Evolutionary conservation across 345 rosid species (phyloP).

Genomic region (Salix exigua): DNA sequence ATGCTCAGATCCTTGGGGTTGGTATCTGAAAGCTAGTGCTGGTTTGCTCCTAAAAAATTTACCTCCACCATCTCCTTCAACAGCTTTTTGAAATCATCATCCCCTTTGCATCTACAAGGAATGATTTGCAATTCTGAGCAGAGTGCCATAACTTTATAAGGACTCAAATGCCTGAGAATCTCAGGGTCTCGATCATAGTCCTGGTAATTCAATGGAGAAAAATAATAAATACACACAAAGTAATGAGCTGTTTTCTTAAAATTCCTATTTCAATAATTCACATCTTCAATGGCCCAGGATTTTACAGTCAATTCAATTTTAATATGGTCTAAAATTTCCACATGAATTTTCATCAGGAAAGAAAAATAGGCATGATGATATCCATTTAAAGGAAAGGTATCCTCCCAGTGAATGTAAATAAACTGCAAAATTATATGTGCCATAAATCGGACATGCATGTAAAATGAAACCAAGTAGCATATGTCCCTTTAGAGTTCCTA

Average conservation of each 20-base stretch:
- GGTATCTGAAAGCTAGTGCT: not conserved
- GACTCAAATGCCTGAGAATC: conserved; percentile 45
- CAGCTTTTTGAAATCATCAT: conserved; percentile 41
- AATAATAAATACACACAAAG: not conserved
- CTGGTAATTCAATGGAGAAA: not conserved
- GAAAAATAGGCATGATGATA: not conserved
- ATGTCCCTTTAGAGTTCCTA: not conserved
- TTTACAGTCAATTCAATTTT: not conserved
- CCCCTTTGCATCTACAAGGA: conserved; percentile 26
- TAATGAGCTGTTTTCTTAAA: not conserved
- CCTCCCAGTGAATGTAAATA: not conserved
- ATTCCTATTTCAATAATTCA: not conserved
- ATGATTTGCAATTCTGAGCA: conserved; percentile 61
- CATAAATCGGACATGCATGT: not conserved
- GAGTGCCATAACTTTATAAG: conserved; percentile 50
- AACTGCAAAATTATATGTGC: not conserved
- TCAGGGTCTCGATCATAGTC: conserved; percentile 68
- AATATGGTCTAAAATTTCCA: not conserved
- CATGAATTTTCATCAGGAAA: not conserved
- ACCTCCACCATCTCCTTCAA: conserved; percentile 30
- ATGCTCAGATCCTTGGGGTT: not conserved
- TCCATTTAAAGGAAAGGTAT: not conserved
- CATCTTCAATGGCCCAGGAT: not conserved
- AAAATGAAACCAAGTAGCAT: not conserved
- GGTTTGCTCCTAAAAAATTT: conserved; percentile 21